Percentiles rank a stretch among this genome's conserved stretches.
Evolutionary conservation across 805 yeast species (phyloP).

Genomic region (Wickerhamiella vanderwaltii): DNA sequence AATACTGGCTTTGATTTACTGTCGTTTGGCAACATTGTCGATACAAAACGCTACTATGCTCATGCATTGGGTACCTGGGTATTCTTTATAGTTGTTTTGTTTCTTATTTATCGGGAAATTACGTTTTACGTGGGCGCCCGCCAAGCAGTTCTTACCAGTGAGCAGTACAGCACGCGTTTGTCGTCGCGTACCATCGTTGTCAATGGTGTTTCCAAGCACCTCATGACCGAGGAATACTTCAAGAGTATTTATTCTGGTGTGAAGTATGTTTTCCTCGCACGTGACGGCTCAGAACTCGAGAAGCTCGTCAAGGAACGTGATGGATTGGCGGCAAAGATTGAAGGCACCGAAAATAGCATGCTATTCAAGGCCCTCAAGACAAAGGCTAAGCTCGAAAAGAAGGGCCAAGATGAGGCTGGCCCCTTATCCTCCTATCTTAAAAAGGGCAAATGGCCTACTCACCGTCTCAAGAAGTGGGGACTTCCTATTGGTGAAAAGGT

Average conservation of each 20-base stretch:
- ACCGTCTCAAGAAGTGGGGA: conserved; percentile 43
- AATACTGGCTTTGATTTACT: conserved; percentile 60
- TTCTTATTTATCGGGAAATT: conserved; percentile 71
- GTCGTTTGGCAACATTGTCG: conserved; percentile 62
- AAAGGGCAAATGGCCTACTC: conserved; percentile 61
- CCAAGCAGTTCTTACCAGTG: conserved; percentile 67
- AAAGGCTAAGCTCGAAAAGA: conserved; percentile 53
- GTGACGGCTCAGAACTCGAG: conserved; percentile 45
- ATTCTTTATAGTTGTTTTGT: conserved; percentile 58
- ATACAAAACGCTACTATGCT: conserved; percentile 60
- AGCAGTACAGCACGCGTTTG: conserved; percentile 59
- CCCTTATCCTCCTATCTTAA: conserved; percentile 40
- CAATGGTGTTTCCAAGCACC: conserved; percentile 69
- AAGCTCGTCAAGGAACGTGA: conserved; percentile 48
- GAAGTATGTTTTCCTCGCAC: conserved; percentile 65
- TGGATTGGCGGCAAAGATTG: conserved; percentile 48
- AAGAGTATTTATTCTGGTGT: conserved; percentile 72
- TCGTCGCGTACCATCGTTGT: conserved; percentile 74
- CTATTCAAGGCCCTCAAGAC: conserved; percentile 53
- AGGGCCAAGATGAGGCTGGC: conserved; percentile 32
- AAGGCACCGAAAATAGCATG: conserved; percentile 48
- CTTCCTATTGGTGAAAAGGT: conserved; percentile 62
- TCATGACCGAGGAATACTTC: conserved; percentile 60
- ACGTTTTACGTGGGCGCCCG: conserved; percentile 65
- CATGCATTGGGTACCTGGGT: conserved; percentile 75